Evolutionary conservation across 2,329 filamentous ascomycete species (phyloP), one percentile per base, ranked within the genome.

Genomic region (Aspergillus luchuensis): DNA sequence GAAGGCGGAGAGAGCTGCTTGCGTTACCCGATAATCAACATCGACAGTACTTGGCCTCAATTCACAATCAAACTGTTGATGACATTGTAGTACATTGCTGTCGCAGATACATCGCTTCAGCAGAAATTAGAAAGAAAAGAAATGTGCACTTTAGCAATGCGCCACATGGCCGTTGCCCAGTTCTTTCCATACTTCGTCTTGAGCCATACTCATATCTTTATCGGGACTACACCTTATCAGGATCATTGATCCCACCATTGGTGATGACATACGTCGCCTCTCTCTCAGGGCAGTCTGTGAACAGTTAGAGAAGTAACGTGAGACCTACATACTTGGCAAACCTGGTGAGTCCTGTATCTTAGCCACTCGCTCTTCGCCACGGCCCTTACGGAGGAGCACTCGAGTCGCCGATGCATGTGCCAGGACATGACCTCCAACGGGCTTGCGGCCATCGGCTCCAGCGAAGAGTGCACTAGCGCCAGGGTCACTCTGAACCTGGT

Each of bases 211-310:
- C n/a, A n/a, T 33, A 38, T 28, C 56, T 56, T 30, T 57, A 17
- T 59, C 58, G 15, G 53, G 72, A 33, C 33, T 66, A 88, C 36
- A 80, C 78, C 73, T 88, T 88, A 66, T 89, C 87, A 1, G 87
- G 84, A 70, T 90, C 87, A 60, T 84, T 87, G 74, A 90, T 89
- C 36, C 87, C 87, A 33, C 87, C 88, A 63, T 84, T 87, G 28
- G 87, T 89, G 67, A 90, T 90, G 64, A 90, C 82, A 73, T 90
- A 90, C 2, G 85, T 89, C 25, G 88, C 87, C 74, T 90, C 87
- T 52, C 82, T 82, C 72, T 90, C 87, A 5, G 88, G 87, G 68
- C 87, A 89, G 68, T 89, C 87, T 86, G 25, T n/a, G n/a, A n/a
- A n/a, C n/a, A n/a, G n/a, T n/a, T n/a, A n/a, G n/a, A n/a, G n/a